Evolutionary conservation across 2,329 filamentous ascomycete genomes (phyloP).

Genomic region (Sarocladiaceae sp.): DNA sequence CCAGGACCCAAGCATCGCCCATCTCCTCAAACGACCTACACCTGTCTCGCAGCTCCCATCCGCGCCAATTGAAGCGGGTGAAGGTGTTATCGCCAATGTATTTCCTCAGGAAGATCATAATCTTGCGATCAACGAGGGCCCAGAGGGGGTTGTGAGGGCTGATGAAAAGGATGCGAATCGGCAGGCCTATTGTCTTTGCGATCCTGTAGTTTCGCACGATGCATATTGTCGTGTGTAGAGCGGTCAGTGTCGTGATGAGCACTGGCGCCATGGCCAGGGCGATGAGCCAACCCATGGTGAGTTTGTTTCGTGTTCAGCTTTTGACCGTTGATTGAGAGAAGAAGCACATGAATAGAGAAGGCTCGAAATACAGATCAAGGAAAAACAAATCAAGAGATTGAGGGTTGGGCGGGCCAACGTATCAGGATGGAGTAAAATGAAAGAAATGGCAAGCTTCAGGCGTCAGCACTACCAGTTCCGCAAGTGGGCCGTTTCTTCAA

Average conservation of each 20-base stretch:
- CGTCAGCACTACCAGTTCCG: too few species aligned
- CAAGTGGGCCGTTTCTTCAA: too few species aligned
- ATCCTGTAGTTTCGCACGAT: constrained; percentile 3
- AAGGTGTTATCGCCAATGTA: constrained; percentile 22
- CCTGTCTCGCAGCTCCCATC: constrained; percentile 21
- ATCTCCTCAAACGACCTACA: constrained; percentile 19
- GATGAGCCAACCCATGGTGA: background rate
- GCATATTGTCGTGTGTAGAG: background rate
- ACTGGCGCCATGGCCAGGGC: background rate
- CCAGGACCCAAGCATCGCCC: constrained; percentile 17
- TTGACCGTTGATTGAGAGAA: too few species aligned
- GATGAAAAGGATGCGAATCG: constrained; percentile 25
- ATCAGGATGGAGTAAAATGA: too few species aligned
- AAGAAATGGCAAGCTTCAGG: too few species aligned
- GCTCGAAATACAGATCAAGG: too few species aligned
- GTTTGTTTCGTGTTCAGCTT: too few species aligned
- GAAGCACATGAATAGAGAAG: too few species aligned
- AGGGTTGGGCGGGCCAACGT: too few species aligned
- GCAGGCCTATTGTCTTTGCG: constrained; percentile 23
- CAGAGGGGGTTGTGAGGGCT: constrained; percentile 25
- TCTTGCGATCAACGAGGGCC: constrained; percentile 19
- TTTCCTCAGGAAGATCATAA: constrained; percentile 16
- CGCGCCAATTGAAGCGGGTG: constrained; percentile 23
- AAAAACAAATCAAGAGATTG: too few species aligned
- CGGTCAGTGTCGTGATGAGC: background rate